Evolutionary conservation across 2,329 filamentous ascomycete genomes (phyloP).

Genomic region (Elsinoe perseae): DNA sequence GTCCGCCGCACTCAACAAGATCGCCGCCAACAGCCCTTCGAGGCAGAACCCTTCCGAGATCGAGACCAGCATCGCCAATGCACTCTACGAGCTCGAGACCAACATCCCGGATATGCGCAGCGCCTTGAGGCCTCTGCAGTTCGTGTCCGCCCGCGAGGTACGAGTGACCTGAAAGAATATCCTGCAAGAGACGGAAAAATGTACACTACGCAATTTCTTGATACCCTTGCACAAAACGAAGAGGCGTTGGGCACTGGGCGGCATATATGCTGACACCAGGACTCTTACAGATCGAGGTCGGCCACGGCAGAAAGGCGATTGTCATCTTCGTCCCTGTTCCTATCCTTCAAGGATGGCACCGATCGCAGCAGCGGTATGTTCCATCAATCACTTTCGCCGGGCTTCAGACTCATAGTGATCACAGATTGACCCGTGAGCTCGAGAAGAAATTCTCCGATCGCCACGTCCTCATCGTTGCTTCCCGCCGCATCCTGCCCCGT

Average conservation of each 20-base stretch:
- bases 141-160: slow-evolving; percentile 99
- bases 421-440: slow-evolving; percentile 95
- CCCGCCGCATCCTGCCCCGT: slow-evolving; percentile 95
- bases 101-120: slow-evolving; percentile 98
- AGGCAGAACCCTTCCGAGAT: slow-evolving; percentile 94
- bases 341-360: slow-evolving; percentile 97
- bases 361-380: slow-evolving; percentile 97
- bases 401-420: slow-evolving; percentile 15
- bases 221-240: slow-evolving; percentile 30
- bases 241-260: slow-evolving; percentile 51
- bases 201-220: background rate
- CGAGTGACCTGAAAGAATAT: slow-evolving; percentile 40
- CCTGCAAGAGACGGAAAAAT: slow-evolving; percentile 6
- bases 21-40: slow-evolving; percentile 93
- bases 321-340: slow-evolving; percentile 99
- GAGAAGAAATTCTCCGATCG: slow-evolving; percentile 99
- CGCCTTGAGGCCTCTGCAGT: slow-evolving; percentile 93
- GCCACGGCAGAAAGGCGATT: slow-evolving; percentile 99
- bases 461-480: slow-evolving; percentile 97
- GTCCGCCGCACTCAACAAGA: slow-evolving; percentile 86
- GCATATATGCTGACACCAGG: slow-evolving; percentile 48
- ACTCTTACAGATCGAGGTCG: slow-evolving; percentile 88
- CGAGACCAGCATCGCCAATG: slow-evolving; percentile 91
- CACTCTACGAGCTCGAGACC: slow-evolving; percentile 98
- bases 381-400: background rate